A percentile compares a stretch with the other conserved stretches of the same genome.
phyloP scores from a whole-genome alignment of 2,329 filamentous ascomycete genomes.

The Neodidymelliopsis sp. region DNA sequence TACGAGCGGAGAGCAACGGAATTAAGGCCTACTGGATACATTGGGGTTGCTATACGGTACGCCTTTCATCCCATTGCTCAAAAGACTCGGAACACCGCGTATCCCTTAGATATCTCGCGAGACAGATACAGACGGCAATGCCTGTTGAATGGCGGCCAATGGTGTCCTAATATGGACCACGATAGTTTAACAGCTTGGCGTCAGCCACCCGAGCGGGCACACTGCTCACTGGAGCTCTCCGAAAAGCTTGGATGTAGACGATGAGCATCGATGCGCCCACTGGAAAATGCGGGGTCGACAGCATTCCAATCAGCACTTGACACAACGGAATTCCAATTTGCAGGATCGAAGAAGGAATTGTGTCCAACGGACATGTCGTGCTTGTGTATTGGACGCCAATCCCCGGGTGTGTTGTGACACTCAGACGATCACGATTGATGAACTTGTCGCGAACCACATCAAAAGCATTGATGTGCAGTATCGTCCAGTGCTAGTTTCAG shows the following conservation, averaged over 20 bases:
- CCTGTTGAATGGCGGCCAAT: neutral
- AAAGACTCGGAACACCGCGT: neutral
- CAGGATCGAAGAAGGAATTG: conserved; percentile 21
- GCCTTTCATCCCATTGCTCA: too few species aligned
- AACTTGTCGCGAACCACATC: conserved; percentile 15
- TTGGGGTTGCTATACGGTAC: too few species aligned
- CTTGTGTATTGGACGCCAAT: conserved; percentile 29
- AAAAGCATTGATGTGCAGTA: conserved; percentile 20
- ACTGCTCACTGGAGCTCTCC: conserved; percentile 34
- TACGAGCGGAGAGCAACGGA: too few species aligned
- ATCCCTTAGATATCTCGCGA: neutral
- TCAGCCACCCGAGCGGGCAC: conserved; percentile 31
- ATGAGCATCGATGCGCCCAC: conserved; percentile 36
- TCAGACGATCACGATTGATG: conserved; percentile 15
- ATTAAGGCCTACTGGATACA: neutral
- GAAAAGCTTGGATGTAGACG: conserved; percentile 32
- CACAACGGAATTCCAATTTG: conserved; percentile 24
- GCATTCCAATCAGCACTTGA: conserved; percentile 31
- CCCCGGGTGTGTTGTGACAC: conserved; percentile 26
- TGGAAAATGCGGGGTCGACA: conserved; percentile 47
- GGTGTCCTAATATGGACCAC: neutral
- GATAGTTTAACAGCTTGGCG: conserved; percentile 16
- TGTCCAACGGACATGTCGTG: conserved; percentile 31
- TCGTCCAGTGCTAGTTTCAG: conserved; percentile 36
- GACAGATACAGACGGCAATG: neutral